A percentile compares a stretch with the other conserved stretches of the same genome.
These are phyloP conservation scores for Sugiyamaella mastotermitis DNA, from an alignment of 805 yeast genomes.

Conservation along the genomic window DNA sequence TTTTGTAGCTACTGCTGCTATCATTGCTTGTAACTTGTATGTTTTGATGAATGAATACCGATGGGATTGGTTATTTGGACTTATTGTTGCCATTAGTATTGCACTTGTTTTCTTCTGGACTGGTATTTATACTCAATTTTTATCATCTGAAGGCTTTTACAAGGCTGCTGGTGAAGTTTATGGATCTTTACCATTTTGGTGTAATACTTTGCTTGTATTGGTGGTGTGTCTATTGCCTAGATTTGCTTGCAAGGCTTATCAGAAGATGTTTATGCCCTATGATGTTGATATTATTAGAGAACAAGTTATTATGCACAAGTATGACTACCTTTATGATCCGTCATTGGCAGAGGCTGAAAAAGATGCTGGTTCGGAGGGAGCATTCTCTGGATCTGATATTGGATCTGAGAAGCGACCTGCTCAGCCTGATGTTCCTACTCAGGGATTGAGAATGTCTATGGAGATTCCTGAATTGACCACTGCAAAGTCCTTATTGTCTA, in stretches of 20 bases:
- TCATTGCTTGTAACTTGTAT: conserved; percentile 54
- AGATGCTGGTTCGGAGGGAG: background rate
- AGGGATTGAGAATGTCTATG: conserved; percentile 10
- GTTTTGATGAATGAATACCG: conserved; percentile 57
- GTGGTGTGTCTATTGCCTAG: conserved; percentile 53
- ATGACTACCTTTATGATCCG: conserved; percentile 20
- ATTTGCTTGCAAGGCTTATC: conserved; percentile 45
- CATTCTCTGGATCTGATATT: background rate
- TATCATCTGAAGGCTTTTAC: conserved; percentile 50
- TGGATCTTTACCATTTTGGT: conserved; percentile 59
- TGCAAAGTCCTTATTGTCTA: conserved; percentile 11
- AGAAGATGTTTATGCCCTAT: conserved; percentile 45
- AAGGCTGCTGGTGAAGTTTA: conserved; percentile 55
- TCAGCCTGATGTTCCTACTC: conserved; percentile 5
- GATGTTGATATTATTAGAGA: conserved; percentile 66
- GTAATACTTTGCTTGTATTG: conserved; percentile 46
- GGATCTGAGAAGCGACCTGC: conserved; percentile 3
- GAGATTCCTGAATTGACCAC: conserved; percentile 15
- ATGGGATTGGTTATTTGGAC: conserved; percentile 64
- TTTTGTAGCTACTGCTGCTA: conserved; percentile 50
- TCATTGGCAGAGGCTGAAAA: conserved; percentile 1
- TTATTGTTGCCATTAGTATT: conserved; percentile 48
- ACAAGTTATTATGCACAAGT: conserved; percentile 42
- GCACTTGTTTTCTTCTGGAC: conserved; percentile 63
- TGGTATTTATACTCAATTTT: conserved; percentile 57